Conservation (phyloP, 225 moss, liverwort and hornwort genomes). For the Polytrichum commune region DNA sequence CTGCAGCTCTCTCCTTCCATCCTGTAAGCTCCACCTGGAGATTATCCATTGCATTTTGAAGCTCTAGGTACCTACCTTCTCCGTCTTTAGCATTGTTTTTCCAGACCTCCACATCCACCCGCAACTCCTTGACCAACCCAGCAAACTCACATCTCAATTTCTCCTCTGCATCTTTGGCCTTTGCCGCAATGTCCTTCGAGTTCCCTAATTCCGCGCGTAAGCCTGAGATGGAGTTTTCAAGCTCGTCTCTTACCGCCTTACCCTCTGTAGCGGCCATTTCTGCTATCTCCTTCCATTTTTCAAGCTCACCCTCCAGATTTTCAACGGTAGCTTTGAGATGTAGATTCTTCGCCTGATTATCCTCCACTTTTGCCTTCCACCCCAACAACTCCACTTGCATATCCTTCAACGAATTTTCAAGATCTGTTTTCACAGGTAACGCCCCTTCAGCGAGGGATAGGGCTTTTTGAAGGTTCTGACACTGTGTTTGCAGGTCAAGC, state of each 20-base stretch:
- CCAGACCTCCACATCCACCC: conserved; percentile 11
- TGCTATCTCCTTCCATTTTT: conserved; percentile 21
- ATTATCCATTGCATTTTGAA: conserved; percentile 1
- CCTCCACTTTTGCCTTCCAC: conserved; percentile 12
- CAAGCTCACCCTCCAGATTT: conserved; percentile 23
- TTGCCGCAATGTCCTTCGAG: conserved; percentile 26
- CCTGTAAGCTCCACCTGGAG: conserved; percentile 26
- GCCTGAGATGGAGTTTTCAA: conserved; percentile 11
- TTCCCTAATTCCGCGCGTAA: conserved; percentile 26
- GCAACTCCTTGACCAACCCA: conserved; percentile 8
- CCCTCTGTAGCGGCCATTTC: conserved; percentile 7
- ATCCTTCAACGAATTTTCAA: conserved; percentile 14
- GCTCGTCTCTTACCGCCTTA: background rate
- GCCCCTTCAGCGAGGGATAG: conserved; percentile 10
- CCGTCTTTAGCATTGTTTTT: background rate
- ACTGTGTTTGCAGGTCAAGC: conserved; percentile 30
- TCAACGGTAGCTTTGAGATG: conserved; percentile 14
- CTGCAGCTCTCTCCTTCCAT: conserved; percentile 32
- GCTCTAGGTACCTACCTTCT: background rate
- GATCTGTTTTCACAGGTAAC: conserved; percentile 1
- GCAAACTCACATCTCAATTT: conserved; percentile 11
- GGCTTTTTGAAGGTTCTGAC: conserved; percentile 24
- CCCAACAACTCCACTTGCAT: conserved; percentile 18
- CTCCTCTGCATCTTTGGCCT: conserved; percentile 8
- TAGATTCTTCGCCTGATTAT: conserved; percentile 9